Evolutionary conservation across 2,329 filamentous ascomycete genomes (phyloP).

Genomic region (Trichophyton equinum): DNA sequence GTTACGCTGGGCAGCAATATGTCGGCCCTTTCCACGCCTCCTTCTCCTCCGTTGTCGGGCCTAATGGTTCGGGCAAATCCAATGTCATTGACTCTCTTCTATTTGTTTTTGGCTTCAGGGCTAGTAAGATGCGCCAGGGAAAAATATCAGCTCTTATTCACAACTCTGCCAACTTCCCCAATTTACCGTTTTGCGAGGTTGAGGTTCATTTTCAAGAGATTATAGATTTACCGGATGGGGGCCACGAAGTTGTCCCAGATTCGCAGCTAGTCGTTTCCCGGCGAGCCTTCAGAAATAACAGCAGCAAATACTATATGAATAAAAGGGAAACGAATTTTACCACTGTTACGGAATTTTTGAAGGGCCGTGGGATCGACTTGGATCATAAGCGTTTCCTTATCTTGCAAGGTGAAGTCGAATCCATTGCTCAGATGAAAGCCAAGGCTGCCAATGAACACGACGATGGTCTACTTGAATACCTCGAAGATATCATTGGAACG

Average conservation of each 20-base stretch:
- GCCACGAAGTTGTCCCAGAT: slow-evolving; percentile 63
- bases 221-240: slow-evolving; percentile 68
- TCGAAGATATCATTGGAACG: slow-evolving; percentile 97
- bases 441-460: slow-evolving; percentile 93
- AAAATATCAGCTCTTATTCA: slow-evolving; percentile 97
- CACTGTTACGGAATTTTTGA: slow-evolving; percentile 72
- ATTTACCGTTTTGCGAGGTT: slow-evolving; percentile 85
- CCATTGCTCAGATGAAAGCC: slow-evolving; percentile 97
- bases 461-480: slow-evolving; percentile 86
- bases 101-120: slow-evolving; percentile 98
- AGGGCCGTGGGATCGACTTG: slow-evolving; percentile 79
- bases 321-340: slow-evolving; percentile 83
- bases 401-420: slow-evolving; percentile 93
- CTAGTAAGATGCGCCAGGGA: slow-evolving; percentile 98
- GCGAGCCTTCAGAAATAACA: slow-evolving; percentile 93
- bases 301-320: slow-evolving; percentile 97
- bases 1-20: slow-evolving; percentile 87
- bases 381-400: slow-evolving; percentile 98
- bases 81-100: slow-evolving; percentile 97
- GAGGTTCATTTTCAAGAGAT: slow-evolving; percentile 95
- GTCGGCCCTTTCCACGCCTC: slow-evolving; percentile 95
- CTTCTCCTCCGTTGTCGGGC: slow-evolving; percentile 94
- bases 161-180: slow-evolving; percentile 77
- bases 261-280: slow-evolving; percentile 80
- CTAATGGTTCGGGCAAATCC: slow-evolving; percentile 95